Evolutionary conservation across 805 yeast genomes (phyloP).

Genomic region (Lachancea quebecensis): DNA sequence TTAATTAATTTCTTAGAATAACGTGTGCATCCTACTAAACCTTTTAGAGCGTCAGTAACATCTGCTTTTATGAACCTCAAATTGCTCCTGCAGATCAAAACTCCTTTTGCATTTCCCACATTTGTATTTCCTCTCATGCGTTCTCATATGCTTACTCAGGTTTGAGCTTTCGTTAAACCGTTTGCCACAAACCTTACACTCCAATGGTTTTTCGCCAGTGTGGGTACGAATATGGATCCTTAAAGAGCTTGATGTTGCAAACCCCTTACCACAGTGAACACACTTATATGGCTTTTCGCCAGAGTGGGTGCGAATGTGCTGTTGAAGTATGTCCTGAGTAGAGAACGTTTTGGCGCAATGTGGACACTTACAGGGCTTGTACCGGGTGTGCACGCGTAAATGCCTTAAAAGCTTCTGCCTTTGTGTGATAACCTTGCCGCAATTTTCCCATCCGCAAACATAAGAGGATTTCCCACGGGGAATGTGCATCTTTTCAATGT

Average conservation of each 20-base stretch:
- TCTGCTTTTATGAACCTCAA: constrained; percentile 33
- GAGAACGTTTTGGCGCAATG: constrained; percentile 68
- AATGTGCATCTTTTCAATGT: constrained; percentile 61
- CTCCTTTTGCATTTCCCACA: constrained; percentile 49
- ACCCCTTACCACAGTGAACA: constrained; percentile 61
- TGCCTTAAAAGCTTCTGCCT: constrained; percentile 83
- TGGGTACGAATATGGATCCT: constrained; percentile 82
- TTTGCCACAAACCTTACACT: constrained; percentile 77
- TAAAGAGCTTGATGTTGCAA: constrained; percentile 76
- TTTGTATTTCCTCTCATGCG: constrained; percentile 51
- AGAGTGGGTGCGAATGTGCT: constrained; percentile 77
- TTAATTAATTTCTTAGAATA: no score
- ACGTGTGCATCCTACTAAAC: not conserved
- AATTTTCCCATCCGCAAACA: constrained; percentile 70
- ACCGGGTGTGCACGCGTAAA: constrained; percentile 79
- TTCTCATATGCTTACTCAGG: constrained; percentile 78
- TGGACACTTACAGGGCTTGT: constrained; percentile 69
- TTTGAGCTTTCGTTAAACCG: constrained; percentile 86
- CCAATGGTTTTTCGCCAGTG: constrained; percentile 83
- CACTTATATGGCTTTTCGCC: constrained; percentile 87
- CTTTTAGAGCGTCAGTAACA: constrained; percentile 8
- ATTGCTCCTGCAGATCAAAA: constrained; percentile 41
- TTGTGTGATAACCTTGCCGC: constrained; percentile 69
- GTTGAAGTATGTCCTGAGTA: constrained; percentile 67
- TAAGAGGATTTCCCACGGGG: constrained; percentile 67